Evolutionary conservation across 176 grass and related monocot species (phyloP).

Genomic region (Pharus latifolius): DNA sequence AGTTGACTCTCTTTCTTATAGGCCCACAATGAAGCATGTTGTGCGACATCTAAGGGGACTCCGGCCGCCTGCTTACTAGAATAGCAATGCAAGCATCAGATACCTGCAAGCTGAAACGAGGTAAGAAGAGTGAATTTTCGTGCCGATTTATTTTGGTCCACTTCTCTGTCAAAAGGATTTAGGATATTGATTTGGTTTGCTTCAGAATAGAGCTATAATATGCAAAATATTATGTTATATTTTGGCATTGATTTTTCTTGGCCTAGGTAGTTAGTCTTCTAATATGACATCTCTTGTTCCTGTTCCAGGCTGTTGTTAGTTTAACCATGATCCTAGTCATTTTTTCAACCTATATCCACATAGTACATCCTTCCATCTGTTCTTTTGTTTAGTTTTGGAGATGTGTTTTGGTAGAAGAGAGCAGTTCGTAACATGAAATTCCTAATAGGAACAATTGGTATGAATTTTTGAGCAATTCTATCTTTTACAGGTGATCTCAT

Average conservation of each 20-base stretch:
- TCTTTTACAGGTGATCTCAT: neutral
- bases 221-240: neutral
- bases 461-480: neutral
- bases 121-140: neutral
- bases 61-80: slow-evolving; percentile 49
- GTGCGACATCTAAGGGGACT: slow-evolving; percentile 55
- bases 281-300: neutral
- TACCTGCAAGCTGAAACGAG: neutral
- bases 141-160: neutral
- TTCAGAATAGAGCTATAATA: neutral
- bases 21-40: slow-evolving; percentile 87
- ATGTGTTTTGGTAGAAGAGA: neutral
- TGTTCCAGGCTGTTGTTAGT: neutral
- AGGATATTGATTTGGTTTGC: neutral
- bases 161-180: neutral
- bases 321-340: no score
- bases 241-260: neutral
- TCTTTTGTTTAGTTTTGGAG: neutral
- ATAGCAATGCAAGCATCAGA: neutral
- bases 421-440: neutral
- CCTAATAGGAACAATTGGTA: neutral
- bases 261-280: neutral
- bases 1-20: slow-evolving; percentile 37
- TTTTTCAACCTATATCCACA: no score
- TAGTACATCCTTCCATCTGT: neutral